These are phyloP conservation scores for Ganoderma resinaceum DNA, from an alignment of 1,284 basidiomycete species.

Conservation along the genomic window DNA sequence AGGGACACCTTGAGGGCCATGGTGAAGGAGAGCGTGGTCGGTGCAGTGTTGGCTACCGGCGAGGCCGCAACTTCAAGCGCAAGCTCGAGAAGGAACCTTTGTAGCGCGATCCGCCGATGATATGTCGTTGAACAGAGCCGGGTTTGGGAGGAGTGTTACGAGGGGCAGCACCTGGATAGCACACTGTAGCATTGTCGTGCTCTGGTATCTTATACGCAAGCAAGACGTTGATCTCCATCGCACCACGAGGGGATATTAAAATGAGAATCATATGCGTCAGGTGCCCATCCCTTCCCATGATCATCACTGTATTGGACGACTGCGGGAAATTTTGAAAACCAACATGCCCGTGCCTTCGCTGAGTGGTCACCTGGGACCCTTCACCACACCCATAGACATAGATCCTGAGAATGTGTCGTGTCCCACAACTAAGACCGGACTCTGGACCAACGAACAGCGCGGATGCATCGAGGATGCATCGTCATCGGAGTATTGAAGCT, in stretches of 20 bases:
- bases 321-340: background rate
- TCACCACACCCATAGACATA: background rate
- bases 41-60: background rate
- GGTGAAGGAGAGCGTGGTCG: background rate
- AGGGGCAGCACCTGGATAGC: background rate
- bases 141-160: background rate
- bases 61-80: background rate
- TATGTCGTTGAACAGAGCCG: background rate
- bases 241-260: background rate
- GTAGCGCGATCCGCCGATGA: background rate
- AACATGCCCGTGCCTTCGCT: background rate
- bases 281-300: constrained; percentile 1
- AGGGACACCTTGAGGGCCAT: constrained; percentile 21
- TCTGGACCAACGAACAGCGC: background rate
- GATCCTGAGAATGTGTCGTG: background rate
- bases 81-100: background rate
- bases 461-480: background rate
- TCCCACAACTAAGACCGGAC: background rate
- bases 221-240: background rate
- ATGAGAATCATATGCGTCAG: background rate
- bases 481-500: background rate
- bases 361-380: background rate
- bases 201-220: background rate
- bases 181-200: background rate
- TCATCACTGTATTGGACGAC: background rate